Percentiles rank a stretch among this genome's conserved stretches.
Conservation (phyloP, 2,329 filamentous ascomycete genomes). For the Alternaria panax region DNA sequence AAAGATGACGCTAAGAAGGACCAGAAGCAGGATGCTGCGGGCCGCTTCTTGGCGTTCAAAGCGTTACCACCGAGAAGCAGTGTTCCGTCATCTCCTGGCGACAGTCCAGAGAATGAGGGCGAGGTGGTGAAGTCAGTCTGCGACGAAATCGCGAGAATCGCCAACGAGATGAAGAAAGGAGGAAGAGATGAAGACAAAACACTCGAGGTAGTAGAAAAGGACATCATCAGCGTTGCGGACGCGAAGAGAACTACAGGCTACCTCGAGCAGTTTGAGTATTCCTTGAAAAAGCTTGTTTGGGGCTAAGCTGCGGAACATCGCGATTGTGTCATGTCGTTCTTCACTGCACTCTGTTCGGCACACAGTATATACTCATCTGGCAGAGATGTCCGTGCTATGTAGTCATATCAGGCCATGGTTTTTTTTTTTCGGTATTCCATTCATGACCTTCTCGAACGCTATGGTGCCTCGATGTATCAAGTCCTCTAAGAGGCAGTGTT, state of each 20-base stretch:
- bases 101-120: constrained; percentile 53
- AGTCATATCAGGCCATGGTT: neutral
- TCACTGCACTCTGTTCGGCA: neutral
- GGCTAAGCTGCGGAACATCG: constrained; percentile 36
- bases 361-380: neutral
- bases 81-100: constrained; percentile 29
- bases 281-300: constrained; percentile 95
- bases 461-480: neutral
- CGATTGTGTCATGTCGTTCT: neutral
- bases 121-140: constrained; percentile 72
- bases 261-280: constrained; percentile 86
- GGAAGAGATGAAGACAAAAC: constrained; percentile 47
- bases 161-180: constrained; percentile 58
- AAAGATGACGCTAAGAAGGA: constrained; percentile 25
- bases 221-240: constrained; percentile 84
- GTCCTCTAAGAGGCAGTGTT: neutral
- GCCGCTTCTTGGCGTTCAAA: constrained; percentile 62
- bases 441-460: neutral
- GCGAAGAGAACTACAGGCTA: constrained; percentile 87
- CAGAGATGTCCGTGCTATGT: neutral
- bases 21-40: constrained; percentile 26
- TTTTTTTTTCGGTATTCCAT: neutral
- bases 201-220: constrained; percentile 61
- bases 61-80: constrained; percentile 60
- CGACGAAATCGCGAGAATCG: constrained; percentile 76